A percentile compares a stretch with the other conserved stretches of the same genome.
Conservation (phyloP, 148 eudicot genomes). For the Chenopodium formosanum region DNA sequence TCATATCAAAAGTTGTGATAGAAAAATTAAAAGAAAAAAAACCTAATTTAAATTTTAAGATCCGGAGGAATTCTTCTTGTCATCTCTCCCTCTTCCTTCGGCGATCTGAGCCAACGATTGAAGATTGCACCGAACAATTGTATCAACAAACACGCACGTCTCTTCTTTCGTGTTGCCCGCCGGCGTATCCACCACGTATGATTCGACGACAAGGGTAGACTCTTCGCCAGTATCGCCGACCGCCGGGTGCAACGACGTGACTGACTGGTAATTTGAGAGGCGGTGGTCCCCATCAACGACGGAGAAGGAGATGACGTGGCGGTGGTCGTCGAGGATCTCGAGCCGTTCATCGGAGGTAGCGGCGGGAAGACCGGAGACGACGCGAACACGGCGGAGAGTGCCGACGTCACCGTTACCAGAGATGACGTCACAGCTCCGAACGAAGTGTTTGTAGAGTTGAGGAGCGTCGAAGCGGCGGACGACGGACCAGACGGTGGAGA, state of each 20-base stretch:
- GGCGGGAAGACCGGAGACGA: constrained; percentile 76
- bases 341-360: constrained; percentile 62
- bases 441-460: constrained; percentile 75
- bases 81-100: constrained; percentile 3
- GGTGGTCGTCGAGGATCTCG: constrained; percentile 71
- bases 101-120: constrained; percentile 72
- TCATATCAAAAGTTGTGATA: too few species aligned
- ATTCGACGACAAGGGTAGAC: constrained; percentile 59
- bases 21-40: too few species aligned
- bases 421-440: constrained; percentile 71
- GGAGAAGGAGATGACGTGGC: constrained; percentile 67
- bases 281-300: constrained; percentile 81
- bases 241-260: constrained; percentile 54
- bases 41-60: not conserved
- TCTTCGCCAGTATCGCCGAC: constrained; percentile 27
- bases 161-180: constrained; percentile 66
- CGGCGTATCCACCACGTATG: constrained; percentile 68
- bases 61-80: not conserved
- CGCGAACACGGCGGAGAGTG: constrained; percentile 58
- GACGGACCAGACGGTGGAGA: constrained; percentile 64
- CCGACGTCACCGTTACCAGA: constrained; percentile 61
- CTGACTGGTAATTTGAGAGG: constrained; percentile 58
- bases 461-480: constrained; percentile 86
- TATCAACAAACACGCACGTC: constrained; percentile 64
- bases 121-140: constrained; percentile 68